A percentile compares a stretch with the other conserved stretches of the same genome.
Conservation (phyloP, 78 protist genomes). For the Emiliania huxleyi region DNA sequence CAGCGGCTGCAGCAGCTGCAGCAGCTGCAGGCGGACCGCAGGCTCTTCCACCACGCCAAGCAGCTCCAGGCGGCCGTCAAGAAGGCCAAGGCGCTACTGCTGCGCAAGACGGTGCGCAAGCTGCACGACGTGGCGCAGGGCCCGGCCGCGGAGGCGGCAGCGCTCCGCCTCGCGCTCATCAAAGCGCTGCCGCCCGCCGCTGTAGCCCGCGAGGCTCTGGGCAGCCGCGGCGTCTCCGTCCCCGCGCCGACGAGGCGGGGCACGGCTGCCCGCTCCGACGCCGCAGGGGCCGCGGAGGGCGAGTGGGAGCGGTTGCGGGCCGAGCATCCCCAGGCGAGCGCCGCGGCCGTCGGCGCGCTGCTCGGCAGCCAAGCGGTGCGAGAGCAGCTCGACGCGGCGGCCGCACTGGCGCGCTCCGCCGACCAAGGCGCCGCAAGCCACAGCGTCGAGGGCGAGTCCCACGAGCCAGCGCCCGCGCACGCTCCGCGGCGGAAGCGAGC, state of each 20-base stretch:
- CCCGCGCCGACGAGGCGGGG: not conserved
- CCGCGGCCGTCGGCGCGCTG: too few relatives aligned
- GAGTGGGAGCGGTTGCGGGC: too few relatives aligned
- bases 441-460: too few relatives aligned
- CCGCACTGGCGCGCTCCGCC: too few relatives aligned
- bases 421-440: too few relatives aligned
- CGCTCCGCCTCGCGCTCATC: not conserved
- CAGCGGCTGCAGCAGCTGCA: not conserved
- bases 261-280: too few relatives aligned
- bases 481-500: too few relatives aligned
- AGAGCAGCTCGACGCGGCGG: too few relatives aligned
- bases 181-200: not conserved
- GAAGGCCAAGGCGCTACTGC: not conserved
- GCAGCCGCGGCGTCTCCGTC: not conserved
- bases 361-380: too few relatives aligned
- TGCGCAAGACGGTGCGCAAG: not conserved
- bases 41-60: not conserved
- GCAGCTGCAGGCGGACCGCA: not conserved
- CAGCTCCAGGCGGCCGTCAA: not conserved
- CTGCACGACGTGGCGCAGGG: not conserved
- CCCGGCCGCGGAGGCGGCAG: not conserved
- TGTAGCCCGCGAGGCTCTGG: not conserved
- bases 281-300: too few relatives aligned
- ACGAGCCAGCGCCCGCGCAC: too few relatives aligned
- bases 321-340: too few relatives aligned